Evolutionary conservation across 148 eudicot genomes (phyloP).

Genomic region (Mesembryanthemum crystallinum): DNA sequence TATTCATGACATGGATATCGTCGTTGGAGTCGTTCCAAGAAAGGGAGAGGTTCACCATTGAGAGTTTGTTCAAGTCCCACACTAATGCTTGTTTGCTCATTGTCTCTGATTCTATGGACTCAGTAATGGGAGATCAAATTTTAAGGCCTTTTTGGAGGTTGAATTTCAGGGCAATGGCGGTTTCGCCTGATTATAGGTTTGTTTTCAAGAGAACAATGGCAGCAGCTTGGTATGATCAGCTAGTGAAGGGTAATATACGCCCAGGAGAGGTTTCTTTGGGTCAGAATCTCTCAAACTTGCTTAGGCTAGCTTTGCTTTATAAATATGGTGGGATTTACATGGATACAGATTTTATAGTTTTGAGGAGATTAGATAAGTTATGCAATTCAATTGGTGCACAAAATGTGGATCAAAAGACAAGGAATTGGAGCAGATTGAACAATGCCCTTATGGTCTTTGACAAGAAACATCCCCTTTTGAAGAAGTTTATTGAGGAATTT

Average conservation of each 20-base stretch:
- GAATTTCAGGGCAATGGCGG: slow-evolving; percentile 44
- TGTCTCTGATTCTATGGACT: slow-evolving; percentile 61
- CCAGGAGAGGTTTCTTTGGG: slow-evolving; percentile 64
- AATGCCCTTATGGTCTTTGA: slow-evolving; percentile 82
- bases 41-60: slow-evolving; percentile 49
- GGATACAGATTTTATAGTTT: slow-evolving; percentile 70
- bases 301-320: slow-evolving; percentile 63
- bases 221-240: slow-evolving; percentile 44
- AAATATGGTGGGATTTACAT: slow-evolving; percentile 78
- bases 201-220: slow-evolving; percentile 64
- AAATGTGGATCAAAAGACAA: slow-evolving; percentile 47
- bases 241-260: slow-evolving; percentile 48
- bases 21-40: slow-evolving; percentile 49
- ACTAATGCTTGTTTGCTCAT: slow-evolving; percentile 68
- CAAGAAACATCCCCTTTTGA: slow-evolving; percentile 61
- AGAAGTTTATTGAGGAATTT: slow-evolving; percentile 70
- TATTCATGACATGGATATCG: slow-evolving; percentile 96
- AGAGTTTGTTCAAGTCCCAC: slow-evolving; percentile 69
- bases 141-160: slow-evolving; percentile 48
- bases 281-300: slow-evolving; percentile 81
- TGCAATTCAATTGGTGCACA: slow-evolving; percentile 79
- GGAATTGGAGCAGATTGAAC: slow-evolving; percentile 73
- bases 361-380: slow-evolving; percentile 48
- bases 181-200: slow-evolving; percentile 60
- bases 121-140: slow-evolving; percentile 38